phyloP scores from a whole-genome alignment of 2,329 filamentous ascomycete species.

The Acarospora socialis region DNA sequence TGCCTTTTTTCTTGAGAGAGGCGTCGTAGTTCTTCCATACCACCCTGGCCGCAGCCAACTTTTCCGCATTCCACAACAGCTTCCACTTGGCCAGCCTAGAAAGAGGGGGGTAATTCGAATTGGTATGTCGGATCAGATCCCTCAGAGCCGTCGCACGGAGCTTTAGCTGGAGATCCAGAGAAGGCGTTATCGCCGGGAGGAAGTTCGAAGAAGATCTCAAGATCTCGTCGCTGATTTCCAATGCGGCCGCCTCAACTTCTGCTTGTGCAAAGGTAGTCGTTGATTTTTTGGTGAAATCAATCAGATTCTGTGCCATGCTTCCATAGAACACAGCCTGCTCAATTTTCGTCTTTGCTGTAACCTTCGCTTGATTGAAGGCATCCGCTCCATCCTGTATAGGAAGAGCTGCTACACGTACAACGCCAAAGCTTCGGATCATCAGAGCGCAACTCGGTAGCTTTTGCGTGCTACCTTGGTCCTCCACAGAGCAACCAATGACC shows the following conservation, averaged over 20 bases:
- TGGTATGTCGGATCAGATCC: slow-evolving; percentile 59
- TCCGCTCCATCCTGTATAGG: slow-evolving; percentile 29
- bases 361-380: slow-evolving; percentile 31
- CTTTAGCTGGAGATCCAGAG: slow-evolving; percentile 67
- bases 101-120: slow-evolving; percentile 48
- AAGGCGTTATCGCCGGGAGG: slow-evolving; percentile 57
- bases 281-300: slow-evolving; percentile 62
- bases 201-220: slow-evolving; percentile 62
- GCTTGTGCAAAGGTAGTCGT: slow-evolving; percentile 51
- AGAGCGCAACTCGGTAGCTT: slow-evolving; percentile 32
- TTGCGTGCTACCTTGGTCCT: slow-evolving; percentile 28
- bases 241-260: slow-evolving; percentile 62
- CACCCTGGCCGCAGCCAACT: slow-evolving; percentile 62
- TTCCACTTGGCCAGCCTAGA: slow-evolving; percentile 59
- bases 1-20: slow-evolving; percentile 43
- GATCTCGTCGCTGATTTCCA: slow-evolving; percentile 68
- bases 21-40: slow-evolving; percentile 72
- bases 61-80: slow-evolving; percentile 80
- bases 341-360: slow-evolving; percentile 77
- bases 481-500: slow-evolving; percentile 36
- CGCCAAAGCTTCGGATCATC: slow-evolving; percentile 43
- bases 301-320: slow-evolving; percentile 63
- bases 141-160: slow-evolving; percentile 59
- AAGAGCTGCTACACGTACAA: slow-evolving; percentile 39
- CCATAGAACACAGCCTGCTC: slow-evolving; percentile 94